Percentiles rank a stretch among this genome's conserved stretches.
phyloP scores from a whole-genome alignment of 345 rosid species.

The Populus alba region DNA sequence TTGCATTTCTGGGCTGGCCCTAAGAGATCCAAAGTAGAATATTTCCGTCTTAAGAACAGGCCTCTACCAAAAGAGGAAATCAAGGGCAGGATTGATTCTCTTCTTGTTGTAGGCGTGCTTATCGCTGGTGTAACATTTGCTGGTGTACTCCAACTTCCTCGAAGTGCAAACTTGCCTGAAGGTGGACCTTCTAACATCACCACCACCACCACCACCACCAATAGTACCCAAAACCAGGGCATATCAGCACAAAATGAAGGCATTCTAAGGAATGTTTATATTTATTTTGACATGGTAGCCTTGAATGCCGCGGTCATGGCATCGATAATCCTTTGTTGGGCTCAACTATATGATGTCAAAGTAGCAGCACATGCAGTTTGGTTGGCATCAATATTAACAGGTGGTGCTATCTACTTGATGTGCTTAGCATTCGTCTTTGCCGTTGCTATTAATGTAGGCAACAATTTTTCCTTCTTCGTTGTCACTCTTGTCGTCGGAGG shows the following conservation, averaged over 20 bases:
- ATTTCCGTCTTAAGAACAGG: too few relatives aligned
- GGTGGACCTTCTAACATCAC: rapidly evolving
- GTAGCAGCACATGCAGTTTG: neutral
- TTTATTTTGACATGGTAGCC: neutral
- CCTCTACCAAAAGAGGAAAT: neutral
- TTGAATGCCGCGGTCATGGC: neutral
- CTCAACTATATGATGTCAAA: neutral
- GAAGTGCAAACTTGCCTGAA: rapidly evolving
- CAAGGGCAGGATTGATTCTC: conserved; percentile 16
- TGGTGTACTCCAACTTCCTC: conserved; percentile 12
- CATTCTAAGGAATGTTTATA: neutral
- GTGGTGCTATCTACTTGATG: neutral
- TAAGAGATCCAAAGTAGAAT: neutral
- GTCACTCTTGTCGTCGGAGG: neutral
- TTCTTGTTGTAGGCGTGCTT: conserved; percentile 22
- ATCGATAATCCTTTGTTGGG: neutral
- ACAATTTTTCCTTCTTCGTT: neutral
- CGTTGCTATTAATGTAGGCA: neutral
- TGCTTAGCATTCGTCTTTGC: neutral
- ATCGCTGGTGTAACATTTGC: conserved; percentile 23
- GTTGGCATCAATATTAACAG: neutral
- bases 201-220: too few relatives aligned
- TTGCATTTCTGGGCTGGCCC: too few relatives aligned
- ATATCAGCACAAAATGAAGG: neutral
- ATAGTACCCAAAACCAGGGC: neutral